phyloP scores from a whole-genome alignment of 306 rosid genomes.

The Lathyrus oleraceus region DNA sequence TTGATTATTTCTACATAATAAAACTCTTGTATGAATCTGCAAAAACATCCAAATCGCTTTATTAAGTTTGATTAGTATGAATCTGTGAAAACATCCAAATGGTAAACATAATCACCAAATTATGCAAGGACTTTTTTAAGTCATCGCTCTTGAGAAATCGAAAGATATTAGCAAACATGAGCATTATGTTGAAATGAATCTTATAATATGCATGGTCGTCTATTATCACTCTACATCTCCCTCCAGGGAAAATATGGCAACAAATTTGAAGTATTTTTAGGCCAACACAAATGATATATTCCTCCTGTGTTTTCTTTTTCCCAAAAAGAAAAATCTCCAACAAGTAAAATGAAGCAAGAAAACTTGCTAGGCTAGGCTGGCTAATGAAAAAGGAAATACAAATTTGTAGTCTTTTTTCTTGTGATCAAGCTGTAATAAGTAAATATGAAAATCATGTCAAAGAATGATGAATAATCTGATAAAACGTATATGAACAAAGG shows the following conservation, averaged over 20 bases:
- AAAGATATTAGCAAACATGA: neutral
- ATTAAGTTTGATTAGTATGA: neutral
- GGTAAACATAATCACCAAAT: neutral
- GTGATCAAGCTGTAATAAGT: no score
- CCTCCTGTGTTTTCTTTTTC: constrained; percentile 33
- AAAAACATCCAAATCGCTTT: neutral
- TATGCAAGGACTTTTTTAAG: neutral
- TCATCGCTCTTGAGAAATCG: neutral
- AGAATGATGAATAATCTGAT: no score
- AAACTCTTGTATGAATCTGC: neutral
- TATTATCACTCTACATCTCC: constrained; percentile 51
- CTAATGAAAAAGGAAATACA: constrained; percentile 31
- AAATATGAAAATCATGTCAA: no score
- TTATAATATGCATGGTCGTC: constrained; percentile 41
- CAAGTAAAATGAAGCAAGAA: constrained; percentile 37
- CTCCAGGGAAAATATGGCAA: constrained; percentile 46
- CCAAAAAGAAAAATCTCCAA: constrained; percentile 30
- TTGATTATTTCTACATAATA: neutral
- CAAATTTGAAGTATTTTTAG: constrained; percentile 26
- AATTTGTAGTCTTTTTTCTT: no score
- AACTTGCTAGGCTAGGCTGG: constrained; percentile 36
- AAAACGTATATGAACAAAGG: no score
- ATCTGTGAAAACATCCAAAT: neutral
- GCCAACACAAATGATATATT: constrained; percentile 39
- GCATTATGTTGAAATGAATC: constrained; percentile 38